These are phyloP conservation scores for Krasilnikovozyma curviuscula DNA, from an alignment of 768 basidiomycete genomes.

Conservation along the genomic window DNA sequence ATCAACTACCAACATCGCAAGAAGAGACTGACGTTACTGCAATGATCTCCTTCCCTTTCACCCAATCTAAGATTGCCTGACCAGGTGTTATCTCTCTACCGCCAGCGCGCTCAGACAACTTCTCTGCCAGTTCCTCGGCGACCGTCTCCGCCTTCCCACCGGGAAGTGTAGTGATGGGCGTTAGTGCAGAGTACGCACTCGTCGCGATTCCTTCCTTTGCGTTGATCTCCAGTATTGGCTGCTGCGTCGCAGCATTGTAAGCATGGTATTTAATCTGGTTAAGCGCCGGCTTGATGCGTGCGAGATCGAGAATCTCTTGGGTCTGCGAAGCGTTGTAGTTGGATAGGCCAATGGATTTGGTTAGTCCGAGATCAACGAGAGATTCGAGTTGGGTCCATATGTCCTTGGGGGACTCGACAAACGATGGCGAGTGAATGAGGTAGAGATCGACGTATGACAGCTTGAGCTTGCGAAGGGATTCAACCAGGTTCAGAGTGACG, in stretches of 20 bases:
- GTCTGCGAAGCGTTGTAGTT: conserved; percentile 3
- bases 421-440: conserved; percentile 34
- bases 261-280: conserved; percentile 9
- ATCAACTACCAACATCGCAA: too few species aligned
- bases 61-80: conserved; percentile 8
- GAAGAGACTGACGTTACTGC: conserved; percentile 4
- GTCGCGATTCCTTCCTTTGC: conserved; percentile 4
- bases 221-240: not conserved
- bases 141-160: conserved; percentile 5
- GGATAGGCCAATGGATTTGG: too few species aligned
- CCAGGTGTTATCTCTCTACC: conserved; percentile 1
- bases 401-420: not conserved
- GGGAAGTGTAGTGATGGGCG: conserved; percentile 7
- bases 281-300: conserved; percentile 11
- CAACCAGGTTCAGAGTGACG: conserved; percentile 35
- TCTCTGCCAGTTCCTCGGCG: not conserved
- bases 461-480: conserved; percentile 17
- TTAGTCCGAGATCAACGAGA: conserved; percentile 3
- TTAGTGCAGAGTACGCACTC: conserved; percentile 4
- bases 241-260: conserved; percentile 4
- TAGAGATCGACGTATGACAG: conserved; percentile 37
- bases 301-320: not conserved
- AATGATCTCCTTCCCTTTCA: conserved; percentile 5
- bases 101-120: not conserved
- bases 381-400: conserved; percentile 4